Percentiles rank a stretch among this genome's conserved stretches.
phyloP scores from a whole-genome alignment of 768 basidiomycete species.

The Macrocybe gigantea region DNA sequence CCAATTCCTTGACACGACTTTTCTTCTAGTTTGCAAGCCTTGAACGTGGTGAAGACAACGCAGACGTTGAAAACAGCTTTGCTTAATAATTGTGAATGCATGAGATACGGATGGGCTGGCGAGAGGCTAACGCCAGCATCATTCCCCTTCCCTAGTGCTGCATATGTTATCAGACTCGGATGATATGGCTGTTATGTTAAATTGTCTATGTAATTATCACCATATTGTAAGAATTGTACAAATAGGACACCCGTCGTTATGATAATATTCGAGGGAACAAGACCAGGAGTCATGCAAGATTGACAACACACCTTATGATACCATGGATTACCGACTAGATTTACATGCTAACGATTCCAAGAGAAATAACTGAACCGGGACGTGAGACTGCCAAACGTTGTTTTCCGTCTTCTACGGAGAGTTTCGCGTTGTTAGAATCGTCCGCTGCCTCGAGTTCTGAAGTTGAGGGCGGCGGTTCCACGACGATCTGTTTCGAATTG shows the following conservation, averaged over 20 bases:
- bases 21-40: constrained; percentile 74
- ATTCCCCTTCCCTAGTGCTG: no score
- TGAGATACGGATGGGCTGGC: no score
- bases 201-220: no score
- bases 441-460: constrained; percentile 15
- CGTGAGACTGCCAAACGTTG: constrained; percentile 35
- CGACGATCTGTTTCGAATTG: constrained; percentile 41
- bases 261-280: no score
- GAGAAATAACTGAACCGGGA: constrained; percentile 48
- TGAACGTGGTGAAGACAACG: constrained; percentile 87
- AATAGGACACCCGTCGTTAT: no score
- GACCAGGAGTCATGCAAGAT: no score
- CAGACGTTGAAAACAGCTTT: constrained; percentile 94
- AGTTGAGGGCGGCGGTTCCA: constrained; percentile 20
- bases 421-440: constrained; percentile 17
- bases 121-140: no score
- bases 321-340: neutral
- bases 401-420: constrained; percentile 16
- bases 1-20: constrained; percentile 2
- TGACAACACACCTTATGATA: neutral
- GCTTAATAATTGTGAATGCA: constrained; percentile 40
- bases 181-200: no score
- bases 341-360: constrained; percentile 41
- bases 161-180: no score
- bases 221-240: no score